These are phyloP conservation scores for Pisolithus marmoratus DNA, from an alignment of 768 basidiomycete species.

Conservation along the genomic window DNA sequence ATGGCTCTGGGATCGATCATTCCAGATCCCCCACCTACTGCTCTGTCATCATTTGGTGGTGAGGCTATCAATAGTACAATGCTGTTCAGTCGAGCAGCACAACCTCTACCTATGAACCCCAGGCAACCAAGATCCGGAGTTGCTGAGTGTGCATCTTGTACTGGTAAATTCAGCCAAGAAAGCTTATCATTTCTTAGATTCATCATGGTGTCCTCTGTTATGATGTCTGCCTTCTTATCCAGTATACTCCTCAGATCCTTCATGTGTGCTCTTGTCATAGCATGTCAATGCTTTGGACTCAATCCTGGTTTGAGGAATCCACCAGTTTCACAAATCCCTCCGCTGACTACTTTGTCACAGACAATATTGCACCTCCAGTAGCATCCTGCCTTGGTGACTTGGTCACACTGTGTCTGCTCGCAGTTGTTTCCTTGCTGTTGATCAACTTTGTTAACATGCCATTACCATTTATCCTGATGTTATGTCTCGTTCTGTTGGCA, in stretches of 20 bases:
- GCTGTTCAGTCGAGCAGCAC: conserved; percentile 15
- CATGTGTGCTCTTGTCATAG: conserved; percentile 72
- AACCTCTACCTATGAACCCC: conserved; percentile 18
- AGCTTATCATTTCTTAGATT: conserved; percentile 41
- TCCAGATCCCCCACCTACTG: conserved; percentile 27
- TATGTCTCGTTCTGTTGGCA: conserved; percentile 43
- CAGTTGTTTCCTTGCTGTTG: conserved; percentile 62
- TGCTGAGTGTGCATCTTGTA: conserved; percentile 27
- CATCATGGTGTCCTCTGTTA: conserved; percentile 70
- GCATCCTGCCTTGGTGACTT: conserved; percentile 92
- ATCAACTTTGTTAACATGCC: conserved; percentile 61
- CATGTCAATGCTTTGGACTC: conserved; percentile 66
- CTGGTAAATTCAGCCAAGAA: neutral
- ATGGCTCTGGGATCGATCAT: conserved; percentile 65
- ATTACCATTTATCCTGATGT: conserved; percentile 51
- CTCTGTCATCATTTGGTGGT: conserved; percentile 6
- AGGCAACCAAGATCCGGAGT: conserved; percentile 33
- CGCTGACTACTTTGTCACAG: conserved; percentile 32
- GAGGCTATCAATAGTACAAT: conserved; percentile 9
- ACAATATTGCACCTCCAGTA: conserved; percentile 93
- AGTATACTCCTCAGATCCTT: conserved; percentile 79
- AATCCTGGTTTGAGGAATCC: conserved; percentile 65
- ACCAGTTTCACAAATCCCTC: neutral
- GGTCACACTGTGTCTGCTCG: conserved; percentile 80
- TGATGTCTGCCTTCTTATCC: conserved; percentile 76